These are phyloP conservation scores for Puccinia horiana DNA, from an alignment of 1,284 basidiomycete species.

Conservation along the genomic window DNA sequence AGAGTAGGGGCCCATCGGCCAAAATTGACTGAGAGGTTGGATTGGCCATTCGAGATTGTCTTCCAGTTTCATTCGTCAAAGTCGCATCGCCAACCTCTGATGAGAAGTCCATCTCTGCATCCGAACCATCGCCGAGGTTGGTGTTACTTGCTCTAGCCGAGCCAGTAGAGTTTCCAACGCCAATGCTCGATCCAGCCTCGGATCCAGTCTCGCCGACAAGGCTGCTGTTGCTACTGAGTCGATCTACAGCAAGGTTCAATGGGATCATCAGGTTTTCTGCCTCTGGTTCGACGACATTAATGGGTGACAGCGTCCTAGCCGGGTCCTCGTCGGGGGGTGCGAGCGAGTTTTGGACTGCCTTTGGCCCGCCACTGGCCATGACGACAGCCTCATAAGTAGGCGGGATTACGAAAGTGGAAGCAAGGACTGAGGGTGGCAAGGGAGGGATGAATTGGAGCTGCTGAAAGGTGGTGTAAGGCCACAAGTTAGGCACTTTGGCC, in stretches of 20 bases:
- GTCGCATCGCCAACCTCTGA: background rate
- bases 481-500: conserved; percentile 34
- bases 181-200: conserved; percentile 3
- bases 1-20: conserved; percentile 64
- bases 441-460: conserved; percentile 77
- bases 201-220: conserved; percentile 12
- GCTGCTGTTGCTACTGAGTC: conserved; percentile 15
- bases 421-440: conserved; percentile 78
- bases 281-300: conserved; percentile 31
- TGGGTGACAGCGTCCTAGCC: conserved; percentile 14
- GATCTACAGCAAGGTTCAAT: conserved; percentile 27
- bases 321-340: conserved; percentile 15
- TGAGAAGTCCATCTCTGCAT: conserved; percentile 5
- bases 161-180: background rate
- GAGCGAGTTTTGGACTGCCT: background rate
- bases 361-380: conserved; percentile 38
- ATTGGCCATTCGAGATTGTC: background rate
- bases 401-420: conserved; percentile 82
- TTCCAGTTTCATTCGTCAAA: background rate
- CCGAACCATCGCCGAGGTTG: conserved; percentile 1
- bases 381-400: conserved; percentile 77
- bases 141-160: background rate
- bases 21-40: background rate
- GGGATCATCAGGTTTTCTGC: conserved; percentile 9
- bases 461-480: conserved; percentile 83